Conservation (phyloP, 768 basidiomycete genomes). For the Trametes maxima region DNA sequence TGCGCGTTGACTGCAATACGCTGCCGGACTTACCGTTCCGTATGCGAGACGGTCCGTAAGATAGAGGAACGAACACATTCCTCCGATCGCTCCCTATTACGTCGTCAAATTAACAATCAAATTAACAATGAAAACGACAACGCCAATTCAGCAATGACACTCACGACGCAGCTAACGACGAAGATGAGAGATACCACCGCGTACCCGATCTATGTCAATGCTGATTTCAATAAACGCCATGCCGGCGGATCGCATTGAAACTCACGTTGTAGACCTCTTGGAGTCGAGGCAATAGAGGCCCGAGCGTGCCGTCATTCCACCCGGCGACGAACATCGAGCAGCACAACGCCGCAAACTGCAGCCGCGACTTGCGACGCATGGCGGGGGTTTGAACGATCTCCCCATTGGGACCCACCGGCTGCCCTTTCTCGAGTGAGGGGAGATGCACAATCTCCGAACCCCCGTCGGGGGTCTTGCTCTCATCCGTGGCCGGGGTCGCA, state of each 20-base stretch:
- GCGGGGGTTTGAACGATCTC: background rate
- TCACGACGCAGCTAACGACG: constrained; percentile 45
- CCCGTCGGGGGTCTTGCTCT: background rate
- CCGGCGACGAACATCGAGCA: constrained; percentile 60
- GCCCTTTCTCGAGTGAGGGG: background rate
- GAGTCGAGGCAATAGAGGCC: constrained; percentile 71
- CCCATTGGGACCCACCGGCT: background rate
- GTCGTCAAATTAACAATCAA: background rate
- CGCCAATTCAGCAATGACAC: constrained; percentile 8
- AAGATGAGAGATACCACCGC: constrained; percentile 62
- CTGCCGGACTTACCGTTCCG: constrained; percentile 41
- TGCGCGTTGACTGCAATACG: too few species aligned
- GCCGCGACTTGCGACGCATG: constrained; percentile 10
- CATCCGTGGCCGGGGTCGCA: background rate
- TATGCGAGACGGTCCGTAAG: constrained; percentile 47
- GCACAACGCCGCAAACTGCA: constrained; percentile 58
- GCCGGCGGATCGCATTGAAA: background rate
- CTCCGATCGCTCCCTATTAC: constrained; percentile 47
- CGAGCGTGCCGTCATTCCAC: constrained; percentile 75
- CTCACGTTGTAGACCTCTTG: constrained; percentile 53
- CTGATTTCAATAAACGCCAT: constrained; percentile 17
- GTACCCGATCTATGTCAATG: constrained; percentile 40
- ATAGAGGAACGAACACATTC: constrained; percentile 48
- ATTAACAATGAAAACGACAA: too few species aligned
- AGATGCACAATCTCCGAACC: background rate